Conservation (phyloP, 371 early-diverging fungal species). For the Rozella allomycis region DNA sequence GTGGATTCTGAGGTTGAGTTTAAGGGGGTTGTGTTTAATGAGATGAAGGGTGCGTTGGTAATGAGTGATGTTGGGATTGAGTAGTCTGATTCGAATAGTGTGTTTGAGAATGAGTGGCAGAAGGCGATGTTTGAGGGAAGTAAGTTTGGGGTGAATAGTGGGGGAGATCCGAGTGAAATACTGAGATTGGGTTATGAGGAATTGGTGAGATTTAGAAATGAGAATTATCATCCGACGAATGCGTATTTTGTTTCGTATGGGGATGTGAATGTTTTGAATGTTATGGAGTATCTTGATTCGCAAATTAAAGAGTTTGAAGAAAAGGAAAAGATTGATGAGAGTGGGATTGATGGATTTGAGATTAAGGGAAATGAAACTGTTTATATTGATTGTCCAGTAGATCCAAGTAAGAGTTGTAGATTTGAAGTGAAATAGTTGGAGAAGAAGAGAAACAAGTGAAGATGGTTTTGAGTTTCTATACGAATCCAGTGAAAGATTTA, state of each 20-base stretch:
- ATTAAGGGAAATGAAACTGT: slow-evolving; percentile 2
- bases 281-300: background rate
- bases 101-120: slow-evolving; percentile 51
- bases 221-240: slow-evolving; percentile 74
- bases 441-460: slow-evolving; percentile 55
- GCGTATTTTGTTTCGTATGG: slow-evolving; percentile 76
- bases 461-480: slow-evolving; percentile 45
- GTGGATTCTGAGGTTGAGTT: slow-evolving; percentile 24
- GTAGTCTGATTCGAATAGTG: slow-evolving; percentile 43
- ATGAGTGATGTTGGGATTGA: slow-evolving; percentile 9
- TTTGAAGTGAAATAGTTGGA: slow-evolving; percentile 24
- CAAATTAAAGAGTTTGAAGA: slow-evolving; percentile 21
- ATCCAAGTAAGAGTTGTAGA: slow-evolving; percentile 32
- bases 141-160: slow-evolving; percentile 55
- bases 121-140: slow-evolving; percentile 63
- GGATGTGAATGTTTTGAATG: slow-evolving; percentile 1
- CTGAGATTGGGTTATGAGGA: slow-evolving; percentile 62
- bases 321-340: slow-evolving; percentile 42
- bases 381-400: slow-evolving; percentile 37
- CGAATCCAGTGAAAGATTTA: slow-evolving; percentile 45
- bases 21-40: slow-evolving; percentile 90
- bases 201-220: slow-evolving; percentile 53
- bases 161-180: slow-evolving; percentile 76
- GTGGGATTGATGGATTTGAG: slow-evolving; percentile 20
- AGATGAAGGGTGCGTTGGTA: slow-evolving; percentile 84